These are phyloP conservation scores for Apiospora sp. DNA, from an alignment of 2,329 filamentous ascomycete species.

Conservation along the genomic window DNA sequence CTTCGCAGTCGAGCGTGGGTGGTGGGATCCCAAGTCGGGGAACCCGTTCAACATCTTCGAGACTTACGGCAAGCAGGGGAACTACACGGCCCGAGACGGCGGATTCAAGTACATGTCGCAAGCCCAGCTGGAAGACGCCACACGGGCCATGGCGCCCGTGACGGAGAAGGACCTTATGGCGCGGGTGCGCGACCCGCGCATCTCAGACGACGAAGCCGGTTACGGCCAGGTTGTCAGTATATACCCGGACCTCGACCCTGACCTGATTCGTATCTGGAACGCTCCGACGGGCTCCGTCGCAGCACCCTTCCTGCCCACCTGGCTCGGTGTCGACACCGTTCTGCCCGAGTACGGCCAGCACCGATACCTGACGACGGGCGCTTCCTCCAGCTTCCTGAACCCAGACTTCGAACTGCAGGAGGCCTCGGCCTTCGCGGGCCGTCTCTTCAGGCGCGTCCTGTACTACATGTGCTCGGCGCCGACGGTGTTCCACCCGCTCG, in stretches of 20 bases:
- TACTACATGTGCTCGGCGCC: constrained; percentile 42
- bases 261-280: constrained; percentile 38
- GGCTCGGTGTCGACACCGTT: constrained; percentile 37
- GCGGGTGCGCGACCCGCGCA: constrained; percentile 38
- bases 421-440: constrained; percentile 37
- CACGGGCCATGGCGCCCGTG: constrained; percentile 53
- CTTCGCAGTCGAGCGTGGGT: constrained; percentile 38
- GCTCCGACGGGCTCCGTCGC: constrained; percentile 39
- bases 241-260: constrained; percentile 31
- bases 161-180: constrained; percentile 57
- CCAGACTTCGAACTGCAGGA: constrained; percentile 39
- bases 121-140: constrained; percentile 36
- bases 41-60: constrained; percentile 40
- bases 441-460: constrained; percentile 40
- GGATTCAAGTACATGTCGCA: constrained; percentile 44
- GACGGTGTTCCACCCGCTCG: constrained; percentile 34
- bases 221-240: constrained; percentile 41
- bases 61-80: constrained; percentile 36
- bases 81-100: constrained; percentile 36
- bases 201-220: constrained; percentile 39
- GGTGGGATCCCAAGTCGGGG: constrained; percentile 36
- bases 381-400: constrained; percentile 38
- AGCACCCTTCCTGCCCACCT: constrained; percentile 40
- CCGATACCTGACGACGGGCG: constrained; percentile 39
- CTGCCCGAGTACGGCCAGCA: constrained; percentile 40